phyloP scores from a whole-genome alignment of 179 eudicot species.

The Silene vulgaris region DNA sequence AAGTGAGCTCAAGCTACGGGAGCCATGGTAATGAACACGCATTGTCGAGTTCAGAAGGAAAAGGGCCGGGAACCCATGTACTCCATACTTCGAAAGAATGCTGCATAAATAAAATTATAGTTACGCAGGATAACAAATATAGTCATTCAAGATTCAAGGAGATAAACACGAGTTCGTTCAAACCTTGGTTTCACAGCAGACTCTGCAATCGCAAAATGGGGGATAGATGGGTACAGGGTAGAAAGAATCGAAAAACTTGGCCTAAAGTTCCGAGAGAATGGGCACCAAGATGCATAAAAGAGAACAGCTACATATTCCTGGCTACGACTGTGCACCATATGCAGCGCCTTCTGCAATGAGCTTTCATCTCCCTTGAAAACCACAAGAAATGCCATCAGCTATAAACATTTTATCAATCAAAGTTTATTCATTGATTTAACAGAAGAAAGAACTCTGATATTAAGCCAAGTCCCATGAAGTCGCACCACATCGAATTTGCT shows the following conservation, averaged over 20 bases:
- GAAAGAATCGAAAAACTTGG: conserved; percentile 65
- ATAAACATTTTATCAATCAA: not conserved
- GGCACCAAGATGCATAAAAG: conserved; percentile 97
- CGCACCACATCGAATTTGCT: not conserved
- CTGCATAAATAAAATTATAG: conserved; percentile 36
- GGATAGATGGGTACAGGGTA: conserved; percentile 70
- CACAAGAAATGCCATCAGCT: conserved; percentile 20
- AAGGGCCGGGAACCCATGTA: conserved; percentile 88
- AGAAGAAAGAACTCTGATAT: not conserved
- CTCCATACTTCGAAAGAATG: conserved; percentile 86
- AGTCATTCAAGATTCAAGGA: not conserved
- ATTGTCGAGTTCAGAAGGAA: conserved; percentile 76
- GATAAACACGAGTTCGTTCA: conserved; percentile 23
- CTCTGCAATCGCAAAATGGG: conserved; percentile 89
- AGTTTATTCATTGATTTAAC: not conserved
- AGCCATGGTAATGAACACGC: conserved; percentile 79
- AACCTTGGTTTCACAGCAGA: conserved; percentile 81
- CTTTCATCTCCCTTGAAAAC: conserved; percentile 72
- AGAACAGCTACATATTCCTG: conserved; percentile 70
- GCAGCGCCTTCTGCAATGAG: conserved; percentile 66
- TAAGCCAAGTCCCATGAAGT: not conserved
- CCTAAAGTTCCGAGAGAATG: conserved; percentile 71
- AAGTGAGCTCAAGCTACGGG: conserved; percentile 68
- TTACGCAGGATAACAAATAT: not conserved
- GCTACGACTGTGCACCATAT: conserved; percentile 44